Base-by-base conservation (phyloP, 306 rosid genomes). In the Vigna hirtella region DNA sequence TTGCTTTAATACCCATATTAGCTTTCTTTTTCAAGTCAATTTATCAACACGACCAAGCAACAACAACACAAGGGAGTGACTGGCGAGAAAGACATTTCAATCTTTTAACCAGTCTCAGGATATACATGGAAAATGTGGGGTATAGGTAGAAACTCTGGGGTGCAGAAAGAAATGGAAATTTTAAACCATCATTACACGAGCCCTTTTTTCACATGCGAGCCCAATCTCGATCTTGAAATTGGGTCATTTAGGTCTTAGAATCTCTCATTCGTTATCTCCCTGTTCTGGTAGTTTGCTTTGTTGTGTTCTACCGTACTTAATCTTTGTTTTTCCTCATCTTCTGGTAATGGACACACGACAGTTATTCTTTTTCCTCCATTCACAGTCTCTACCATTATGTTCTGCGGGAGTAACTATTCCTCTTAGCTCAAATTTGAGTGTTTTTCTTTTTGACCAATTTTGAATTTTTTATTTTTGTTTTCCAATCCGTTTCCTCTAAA, bases 191-290 rank as follows among this genome's bases (percentile, higher is more conserved):
- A 28, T 4, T 3, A 28, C 32, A 28, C 32, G 4, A 3, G 32
- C 32, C 4, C 32, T 28, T 28, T 28, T 28, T 28, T 28, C 4
- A 28, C 32, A 28, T 10, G 13, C 47, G 16, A 15, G 47, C 45
- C 67, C 67, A n/a, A 48, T 13, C 2, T 5, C 4, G 4, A 17
- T 7, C 4, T 10, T 0, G 18, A 62, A 28, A 45, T 74, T 34
- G 10, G 79, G 74, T 55, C 83, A 69, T 53, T 73, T 65, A 0
- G 0, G 10, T n/a, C 2, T 26, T 26, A 26, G 38, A 58, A 58
- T 58, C 4, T 61, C 66, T 30, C 42, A 15, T 34, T 3, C 16
- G 26, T 28, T 38, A 36, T 64, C 70, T 50, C 57, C 15, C 30
- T 5, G 76, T 16, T 9, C 5, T 13, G 9, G 6, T 4, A 2